These are phyloP conservation scores for Inga laurina DNA, from an alignment of 306 rosid genomes.

Conservation along the genomic window DNA sequence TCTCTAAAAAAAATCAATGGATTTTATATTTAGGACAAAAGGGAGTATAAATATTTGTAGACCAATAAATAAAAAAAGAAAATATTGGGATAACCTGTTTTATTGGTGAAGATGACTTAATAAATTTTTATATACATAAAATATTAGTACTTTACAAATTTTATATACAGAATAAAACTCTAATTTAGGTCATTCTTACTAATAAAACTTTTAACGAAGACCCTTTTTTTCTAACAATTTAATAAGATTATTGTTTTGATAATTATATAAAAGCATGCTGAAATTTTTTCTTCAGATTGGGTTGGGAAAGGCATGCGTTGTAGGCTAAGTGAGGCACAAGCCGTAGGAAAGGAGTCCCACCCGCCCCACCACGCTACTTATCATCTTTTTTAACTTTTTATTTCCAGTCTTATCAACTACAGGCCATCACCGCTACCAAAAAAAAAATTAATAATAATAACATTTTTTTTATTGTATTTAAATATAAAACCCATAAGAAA, in stretches of 20 bases:
- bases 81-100: too few relatives aligned
- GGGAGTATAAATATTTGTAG: too few relatives aligned
- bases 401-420: neutral
- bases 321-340: constrained; percentile 56
- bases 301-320: constrained; percentile 61
- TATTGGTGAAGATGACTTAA: too few relatives aligned
- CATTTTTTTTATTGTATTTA: neutral
- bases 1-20: too few relatives aligned
- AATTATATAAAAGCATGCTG: neutral
- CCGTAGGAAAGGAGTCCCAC: constrained; percentile 44
- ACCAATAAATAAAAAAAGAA: too few relatives aligned
- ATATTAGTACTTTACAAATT: too few relatives aligned
- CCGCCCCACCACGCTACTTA: constrained; percentile 7
- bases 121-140: too few relatives aligned
- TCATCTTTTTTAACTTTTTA: constrained; percentile 7
- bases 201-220: too few relatives aligned
- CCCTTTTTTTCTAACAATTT: neutral
- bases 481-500: neutral
- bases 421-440: neutral
- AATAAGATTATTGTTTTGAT: neutral
- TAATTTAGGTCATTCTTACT: too few relatives aligned
- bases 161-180: too few relatives aligned
- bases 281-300: constrained; percentile 11
- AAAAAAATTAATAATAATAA: neutral
- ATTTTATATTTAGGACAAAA: too few relatives aligned